These are phyloP conservation scores for Lodderomyces orthopsilosis DNA, from an alignment of 1,139 yeast genomes.

Conservation along the genomic window DNA sequence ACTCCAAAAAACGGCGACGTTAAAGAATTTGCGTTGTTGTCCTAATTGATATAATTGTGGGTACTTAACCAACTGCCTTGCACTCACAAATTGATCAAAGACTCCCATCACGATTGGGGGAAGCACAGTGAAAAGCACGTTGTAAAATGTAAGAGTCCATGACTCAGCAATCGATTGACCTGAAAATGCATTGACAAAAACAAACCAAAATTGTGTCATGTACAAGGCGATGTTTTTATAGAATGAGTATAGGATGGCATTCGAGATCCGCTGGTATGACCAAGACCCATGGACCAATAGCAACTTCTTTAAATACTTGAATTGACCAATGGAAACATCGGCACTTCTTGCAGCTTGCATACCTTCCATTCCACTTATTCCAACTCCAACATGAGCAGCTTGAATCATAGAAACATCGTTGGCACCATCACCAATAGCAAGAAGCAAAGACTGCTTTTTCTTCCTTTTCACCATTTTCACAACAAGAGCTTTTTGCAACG, in stretches of 20 bases:
- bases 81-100: conserved; percentile 93
- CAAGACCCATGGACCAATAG: conserved; percentile 94
- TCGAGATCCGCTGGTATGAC: conserved; percentile 93
- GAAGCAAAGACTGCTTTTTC: conserved; percentile 62
- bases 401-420: conserved; percentile 99
- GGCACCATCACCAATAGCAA: conserved; percentile 97
- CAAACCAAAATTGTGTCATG: conserved; percentile 99
- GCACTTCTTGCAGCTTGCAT: conserved; percentile 99
- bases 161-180: conserved; percentile 97
- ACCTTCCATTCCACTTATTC: conserved; percentile 98
- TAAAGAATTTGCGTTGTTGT: conserved; percentile 83
- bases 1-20: conserved; percentile 92
- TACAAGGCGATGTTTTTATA: conserved; percentile 93
- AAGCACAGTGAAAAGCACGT: conserved; percentile 89
- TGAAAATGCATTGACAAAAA: conserved; percentile 85
- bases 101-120: conserved; percentile 97
- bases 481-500: conserved; percentile 94
- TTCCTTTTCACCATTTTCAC: conserved; percentile 76
- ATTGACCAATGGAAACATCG: conserved; percentile 95
- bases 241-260: conserved; percentile 89
- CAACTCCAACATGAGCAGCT: conserved; percentile 96
- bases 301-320: conserved; percentile 77
- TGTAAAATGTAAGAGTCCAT: conserved; percentile 95
- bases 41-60: conserved; percentile 93
- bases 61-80: conserved; percentile 82